These are phyloP conservation scores for Gymnopilus junonius DNA, from an alignment of 768 basidiomycete species.

Conservation along the genomic window DNA sequence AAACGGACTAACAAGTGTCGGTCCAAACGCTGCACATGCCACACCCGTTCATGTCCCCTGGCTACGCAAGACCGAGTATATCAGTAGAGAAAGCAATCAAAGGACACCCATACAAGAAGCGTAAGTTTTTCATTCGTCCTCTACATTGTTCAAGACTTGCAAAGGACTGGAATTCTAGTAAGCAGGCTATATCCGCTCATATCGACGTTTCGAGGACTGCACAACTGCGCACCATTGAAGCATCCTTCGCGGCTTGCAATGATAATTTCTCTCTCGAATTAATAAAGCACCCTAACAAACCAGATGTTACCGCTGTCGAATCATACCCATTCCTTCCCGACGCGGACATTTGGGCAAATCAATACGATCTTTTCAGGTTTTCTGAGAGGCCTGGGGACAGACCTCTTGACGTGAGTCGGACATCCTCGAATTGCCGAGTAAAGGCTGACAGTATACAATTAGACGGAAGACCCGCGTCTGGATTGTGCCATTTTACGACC, in stretches of 20 bases:
- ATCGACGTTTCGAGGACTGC: conserved; percentile 78
- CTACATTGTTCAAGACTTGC: not conserved
- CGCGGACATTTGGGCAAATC: conserved; percentile 85
- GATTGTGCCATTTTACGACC: conserved; percentile 88
- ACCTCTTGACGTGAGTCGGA: conserved; percentile 58
- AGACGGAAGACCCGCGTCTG: conserved; percentile 80
- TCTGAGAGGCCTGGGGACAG: conserved; percentile 87
- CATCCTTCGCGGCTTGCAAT: conserved; percentile 70
- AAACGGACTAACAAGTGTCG: conserved; percentile 37
- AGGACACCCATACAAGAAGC: conserved; percentile 51
- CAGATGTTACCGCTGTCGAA: conserved; percentile 73
- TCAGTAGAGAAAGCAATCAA: conserved; percentile 63
- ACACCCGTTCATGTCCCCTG: conserved; percentile 78
- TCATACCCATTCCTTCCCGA: conserved; percentile 87
- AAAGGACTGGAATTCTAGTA: conserved; percentile 39
- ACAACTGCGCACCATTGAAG: conserved; percentile 79
- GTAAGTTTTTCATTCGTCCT: conserved; percentile 41
- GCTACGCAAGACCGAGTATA: conserved; percentile 92
- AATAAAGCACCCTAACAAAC: conserved; percentile 82
- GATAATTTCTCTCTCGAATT: conserved; percentile 60
- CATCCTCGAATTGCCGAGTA: not conserved
- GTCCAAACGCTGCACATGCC: conserved; percentile 37
- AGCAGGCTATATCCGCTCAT: conserved; percentile 46
- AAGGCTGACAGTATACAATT: not conserved
- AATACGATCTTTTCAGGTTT: conserved; percentile 87